Percentiles rank a stretch among this genome's conserved stretches.
These are phyloP conservation scores for Echria macrotheca DNA, from an alignment of 495 filamentous ascomycete genomes.

Conservation along the genomic window DNA sequence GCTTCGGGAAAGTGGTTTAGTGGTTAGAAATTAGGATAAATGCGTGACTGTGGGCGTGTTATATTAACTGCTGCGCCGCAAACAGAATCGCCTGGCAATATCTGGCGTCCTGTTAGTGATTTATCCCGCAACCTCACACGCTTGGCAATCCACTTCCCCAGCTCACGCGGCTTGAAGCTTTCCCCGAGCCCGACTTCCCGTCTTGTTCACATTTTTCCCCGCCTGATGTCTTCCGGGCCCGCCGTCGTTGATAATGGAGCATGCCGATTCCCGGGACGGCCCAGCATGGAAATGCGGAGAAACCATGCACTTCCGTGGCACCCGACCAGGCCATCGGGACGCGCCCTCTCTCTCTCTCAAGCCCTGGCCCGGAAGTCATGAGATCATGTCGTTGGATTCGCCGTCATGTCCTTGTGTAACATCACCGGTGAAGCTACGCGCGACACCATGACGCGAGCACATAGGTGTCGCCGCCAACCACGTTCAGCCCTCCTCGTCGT, in stretches of 20 bases:
- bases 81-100: not conserved
- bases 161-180: no score
- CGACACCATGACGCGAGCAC: not conserved
- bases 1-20: not conserved
- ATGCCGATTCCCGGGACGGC: no score
- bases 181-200: no score
- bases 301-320: no score
- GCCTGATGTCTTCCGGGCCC: no score
- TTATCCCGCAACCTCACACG: conserved; percentile 3
- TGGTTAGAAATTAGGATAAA: conserved; percentile 26
- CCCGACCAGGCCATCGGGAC: no score
- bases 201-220: not conserved
- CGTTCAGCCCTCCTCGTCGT: not conserved
- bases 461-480: conserved; percentile 1
- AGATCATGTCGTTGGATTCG: no score
- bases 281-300: no score
- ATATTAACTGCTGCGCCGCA: conserved; percentile 9
- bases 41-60: conserved; percentile 2
- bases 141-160: not conserved
- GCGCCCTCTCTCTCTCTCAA: no score
- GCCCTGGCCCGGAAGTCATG: no score
- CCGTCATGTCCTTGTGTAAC: no score
- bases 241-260: no score
- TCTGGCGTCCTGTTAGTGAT: not conserved
- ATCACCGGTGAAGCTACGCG: not conserved